Percentiles rank a stretch among this genome's conserved stretches.
Evolutionary conservation across 345 rosid species (phyloP).

Genomic region (Rhizophora apiculata): DNA sequence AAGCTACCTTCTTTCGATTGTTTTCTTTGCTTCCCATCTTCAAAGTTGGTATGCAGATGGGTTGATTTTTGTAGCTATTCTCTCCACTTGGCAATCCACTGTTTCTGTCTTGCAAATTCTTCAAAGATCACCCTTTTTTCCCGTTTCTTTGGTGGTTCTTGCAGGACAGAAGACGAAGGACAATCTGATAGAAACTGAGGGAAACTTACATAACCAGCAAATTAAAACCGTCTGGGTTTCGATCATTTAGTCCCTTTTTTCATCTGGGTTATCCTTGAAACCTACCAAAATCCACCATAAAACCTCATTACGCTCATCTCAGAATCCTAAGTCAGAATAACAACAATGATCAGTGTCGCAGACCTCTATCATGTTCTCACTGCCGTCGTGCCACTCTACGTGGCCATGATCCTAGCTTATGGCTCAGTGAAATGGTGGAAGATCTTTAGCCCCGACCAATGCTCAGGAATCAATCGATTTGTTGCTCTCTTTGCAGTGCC

Average conservation of each 20-base stretch:
- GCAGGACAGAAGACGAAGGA: neutral
- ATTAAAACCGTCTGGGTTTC: too few relatives aligned
- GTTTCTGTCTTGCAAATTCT: neutral
- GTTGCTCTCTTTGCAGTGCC: slow-evolving; percentile 81
- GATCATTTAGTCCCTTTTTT: too few relatives aligned
- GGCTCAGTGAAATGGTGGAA: slow-evolving; percentile 89
- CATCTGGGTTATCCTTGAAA: slow-evolving; percentile 1
- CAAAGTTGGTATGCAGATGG: neutral
- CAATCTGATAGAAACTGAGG: neutral
- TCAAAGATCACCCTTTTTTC: neutral
- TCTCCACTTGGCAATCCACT: neutral
- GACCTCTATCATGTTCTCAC: slow-evolving; percentile 76
- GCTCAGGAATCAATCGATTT: slow-evolving; percentile 74
- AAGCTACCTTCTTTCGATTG: neutral
- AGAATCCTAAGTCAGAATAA: neutral
- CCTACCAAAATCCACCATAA: neutral
- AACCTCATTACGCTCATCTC: neutral
- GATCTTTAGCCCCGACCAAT: slow-evolving; percentile 73
- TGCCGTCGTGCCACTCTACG: slow-evolving; percentile 72
- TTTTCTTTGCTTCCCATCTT: too few relatives aligned
- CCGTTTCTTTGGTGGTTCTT: neutral
- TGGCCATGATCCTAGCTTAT: slow-evolving; percentile 73
- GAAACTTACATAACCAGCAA: neutral
- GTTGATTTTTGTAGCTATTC: neutral
- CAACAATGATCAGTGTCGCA: slow-evolving; percentile 41